phyloP scores from a whole-genome alignment of 345 rosid genomes.

The Anacardium occidentale region DNA sequence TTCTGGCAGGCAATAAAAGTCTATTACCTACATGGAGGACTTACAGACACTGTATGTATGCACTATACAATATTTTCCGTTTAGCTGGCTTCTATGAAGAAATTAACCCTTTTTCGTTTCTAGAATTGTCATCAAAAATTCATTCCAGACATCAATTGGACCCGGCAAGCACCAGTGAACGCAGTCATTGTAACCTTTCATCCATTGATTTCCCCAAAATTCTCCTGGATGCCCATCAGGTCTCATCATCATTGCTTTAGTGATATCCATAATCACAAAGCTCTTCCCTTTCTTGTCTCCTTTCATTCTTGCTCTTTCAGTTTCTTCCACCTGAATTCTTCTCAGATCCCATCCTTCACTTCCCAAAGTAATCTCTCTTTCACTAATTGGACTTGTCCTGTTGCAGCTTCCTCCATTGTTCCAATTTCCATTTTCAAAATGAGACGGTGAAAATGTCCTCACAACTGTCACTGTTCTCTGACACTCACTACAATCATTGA shows the following conservation, averaged over 20 bases:
- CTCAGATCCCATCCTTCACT: conserved; percentile 50
- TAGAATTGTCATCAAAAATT: conserved; percentile 55
- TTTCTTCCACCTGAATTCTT: conserved; percentile 50
- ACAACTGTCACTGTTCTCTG: conserved; percentile 38
- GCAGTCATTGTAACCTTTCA: conserved; percentile 77
- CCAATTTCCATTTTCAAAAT: conserved; percentile 85
- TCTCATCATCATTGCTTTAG: conserved; percentile 47
- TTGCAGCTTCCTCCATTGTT: conserved; percentile 66
- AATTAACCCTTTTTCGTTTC: conserved; percentile 19
- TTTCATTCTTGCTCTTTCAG: conserved; percentile 23
- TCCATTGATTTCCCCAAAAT: conserved; percentile 75
- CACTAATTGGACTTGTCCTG: conserved; percentile 49
- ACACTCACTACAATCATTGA: conserved; percentile 39
- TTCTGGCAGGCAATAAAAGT: not conserved
- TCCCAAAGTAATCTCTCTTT: conserved; percentile 20
- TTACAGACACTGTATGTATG: not conserved
- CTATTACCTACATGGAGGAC: not conserved
- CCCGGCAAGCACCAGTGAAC: conserved; percentile 95
- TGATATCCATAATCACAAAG: conserved; percentile 57
- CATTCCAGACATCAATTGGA: conserved; percentile 74
- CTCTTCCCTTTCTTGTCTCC: conserved; percentile 34
- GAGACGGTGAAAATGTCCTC: conserved; percentile 85
- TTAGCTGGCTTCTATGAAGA: not conserved
- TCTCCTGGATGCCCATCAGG: conserved; percentile 66
- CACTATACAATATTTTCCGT: conserved; percentile 11